Base-by-base conservation (phyloP, 1,284 basidiomycete genomes). In the Boletus sp. region DNA sequence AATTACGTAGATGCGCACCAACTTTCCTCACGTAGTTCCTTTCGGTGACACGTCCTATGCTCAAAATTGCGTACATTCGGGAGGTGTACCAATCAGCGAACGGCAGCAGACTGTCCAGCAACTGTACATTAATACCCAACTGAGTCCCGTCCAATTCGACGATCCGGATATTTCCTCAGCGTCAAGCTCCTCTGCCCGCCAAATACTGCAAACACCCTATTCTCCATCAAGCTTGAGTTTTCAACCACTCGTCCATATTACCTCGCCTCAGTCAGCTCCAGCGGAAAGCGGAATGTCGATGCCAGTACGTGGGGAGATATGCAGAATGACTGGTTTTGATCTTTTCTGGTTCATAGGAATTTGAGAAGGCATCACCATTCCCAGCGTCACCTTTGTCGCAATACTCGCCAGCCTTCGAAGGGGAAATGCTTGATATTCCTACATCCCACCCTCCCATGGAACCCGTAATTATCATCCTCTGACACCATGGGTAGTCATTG, bases 101-200 rank as follows among this genome's bases (percentile, higher is more conserved):
- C 51, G 48, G 4, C 55, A 41, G 3, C 57, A 42, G 29, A 12
- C 7, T 20, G 44, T 26, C 22, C 51, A 41, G 14, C 57, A 14
- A 19, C 61, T 66, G 27, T 22, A 50, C 9, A 57, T 62, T 2
- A 1, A 62, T 26, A 62, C 60, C 2, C 49, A 51, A 30, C 25
- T 61, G 36, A 29, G 22, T 26, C 12, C 29, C 23, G 36, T 4
- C 34, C 48, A 23, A 20, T 19, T 34, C 8, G 36, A 44, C 20
- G 57, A 57, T 32, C 34, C 50, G 12, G 64, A 49, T 4, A 46
- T 37, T 9, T 62, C 63, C 19, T 51, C 61, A 3, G 38, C 59
- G 0, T 61, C 64, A 6, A 49, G 49, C 19, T 41, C 36, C 14
- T 61, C 63, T 30, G 29, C 52, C 16, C 17, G 25, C 12, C 25